These are phyloP conservation scores for Sporothrix globosa DNA, from an alignment of 2,329 filamentous ascomycete genomes.

Conservation along the genomic window DNA sequence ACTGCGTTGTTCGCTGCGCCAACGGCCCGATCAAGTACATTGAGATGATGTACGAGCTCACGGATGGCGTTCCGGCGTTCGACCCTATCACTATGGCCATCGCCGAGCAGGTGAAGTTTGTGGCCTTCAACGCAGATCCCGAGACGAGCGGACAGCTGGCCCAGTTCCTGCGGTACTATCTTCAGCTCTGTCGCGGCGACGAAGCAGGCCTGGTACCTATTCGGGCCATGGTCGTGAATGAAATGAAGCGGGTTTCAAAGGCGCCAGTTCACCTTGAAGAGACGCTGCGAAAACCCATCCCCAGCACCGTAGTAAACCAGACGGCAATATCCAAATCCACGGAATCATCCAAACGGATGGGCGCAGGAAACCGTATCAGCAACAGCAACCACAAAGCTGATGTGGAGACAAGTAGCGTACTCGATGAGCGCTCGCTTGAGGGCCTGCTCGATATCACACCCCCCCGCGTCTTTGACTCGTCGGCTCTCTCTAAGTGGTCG, in stretches of 20 bases:
- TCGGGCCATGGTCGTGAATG: slow-evolving; percentile 47
- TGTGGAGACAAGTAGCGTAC: background rate
- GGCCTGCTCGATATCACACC: slow-evolving; percentile 57
- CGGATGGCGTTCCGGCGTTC: slow-evolving; percentile 45
- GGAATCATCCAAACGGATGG: background rate
- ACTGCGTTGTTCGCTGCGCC: slow-evolving; percentile 75
- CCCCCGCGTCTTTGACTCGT: slow-evolving; percentile 53
- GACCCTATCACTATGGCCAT: slow-evolving; percentile 72
- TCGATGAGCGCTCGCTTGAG: slow-evolving; percentile 52
- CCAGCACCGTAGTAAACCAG: background rate
- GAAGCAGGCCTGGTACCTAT: slow-evolving; percentile 50
- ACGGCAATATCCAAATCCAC: background rate
- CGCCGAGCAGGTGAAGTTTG: slow-evolving; percentile 76
- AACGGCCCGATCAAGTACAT: slow-evolving; percentile 81
- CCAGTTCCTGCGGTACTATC: slow-evolving; percentile 60
- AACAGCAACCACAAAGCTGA: too few species aligned
- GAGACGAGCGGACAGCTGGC: slow-evolving; percentile 53
- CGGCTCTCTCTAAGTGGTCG: slow-evolving; percentile 65
- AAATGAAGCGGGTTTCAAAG: slow-evolving; percentile 47
- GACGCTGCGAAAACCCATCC: slow-evolving; percentile 15
- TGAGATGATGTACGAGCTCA: slow-evolving; percentile 63
- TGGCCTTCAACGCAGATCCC: slow-evolving; percentile 53
- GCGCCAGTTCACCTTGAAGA: slow-evolving; percentile 28
- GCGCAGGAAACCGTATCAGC: background rate
- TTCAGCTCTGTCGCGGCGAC: slow-evolving; percentile 53